phyloP scores from a whole-genome alignment of 495 filamentous ascomycete genomes.

The Penicillium odoratum region DNA sequence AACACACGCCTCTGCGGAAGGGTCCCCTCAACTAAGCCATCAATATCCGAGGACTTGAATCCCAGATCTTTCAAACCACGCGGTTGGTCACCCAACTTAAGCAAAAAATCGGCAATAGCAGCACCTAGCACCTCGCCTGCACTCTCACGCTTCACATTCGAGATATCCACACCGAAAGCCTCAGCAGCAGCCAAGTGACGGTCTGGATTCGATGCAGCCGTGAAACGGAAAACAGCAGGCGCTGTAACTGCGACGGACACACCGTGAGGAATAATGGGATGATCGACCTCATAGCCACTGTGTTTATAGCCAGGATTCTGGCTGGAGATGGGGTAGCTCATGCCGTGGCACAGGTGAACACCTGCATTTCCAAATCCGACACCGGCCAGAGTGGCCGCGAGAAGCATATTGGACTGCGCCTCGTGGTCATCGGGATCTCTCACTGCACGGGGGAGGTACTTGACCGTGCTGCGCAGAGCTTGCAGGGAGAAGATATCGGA shows the following conservation, averaged over 20 bases:
- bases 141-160: conserved; percentile 77
- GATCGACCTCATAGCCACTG: conserved; percentile 69
- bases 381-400: conserved; percentile 90
- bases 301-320: conserved; percentile 92
- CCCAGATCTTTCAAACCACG: conserved; percentile 80
- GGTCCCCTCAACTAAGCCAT: conserved; percentile 86
- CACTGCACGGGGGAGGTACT: conserved; percentile 86
- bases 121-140: conserved; percentile 86
- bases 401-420: conserved; percentile 90
- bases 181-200: conserved; percentile 88
- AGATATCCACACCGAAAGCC: conserved; percentile 85
- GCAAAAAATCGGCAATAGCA: conserved; percentile 76
- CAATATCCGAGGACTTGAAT: conserved; percentile 71
- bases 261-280: conserved; percentile 90
- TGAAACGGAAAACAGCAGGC: conserved; percentile 92
- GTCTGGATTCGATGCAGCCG: conserved; percentile 84
- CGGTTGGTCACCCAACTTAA: conserved; percentile 85
- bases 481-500: conserved; percentile 92
- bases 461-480: conserved; percentile 75
- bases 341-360: conserved; percentile 95
- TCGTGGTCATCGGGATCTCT: conserved; percentile 86
- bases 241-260: conserved; percentile 94
- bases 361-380: conserved; percentile 98
- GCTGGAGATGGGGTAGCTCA: conserved; percentile 93
- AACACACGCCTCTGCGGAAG: conserved; percentile 87